These are phyloP conservation scores for Cymbopogon citratus DNA, from an alignment of 176 grass and related monocot genomes.

Conservation along the genomic window DNA sequence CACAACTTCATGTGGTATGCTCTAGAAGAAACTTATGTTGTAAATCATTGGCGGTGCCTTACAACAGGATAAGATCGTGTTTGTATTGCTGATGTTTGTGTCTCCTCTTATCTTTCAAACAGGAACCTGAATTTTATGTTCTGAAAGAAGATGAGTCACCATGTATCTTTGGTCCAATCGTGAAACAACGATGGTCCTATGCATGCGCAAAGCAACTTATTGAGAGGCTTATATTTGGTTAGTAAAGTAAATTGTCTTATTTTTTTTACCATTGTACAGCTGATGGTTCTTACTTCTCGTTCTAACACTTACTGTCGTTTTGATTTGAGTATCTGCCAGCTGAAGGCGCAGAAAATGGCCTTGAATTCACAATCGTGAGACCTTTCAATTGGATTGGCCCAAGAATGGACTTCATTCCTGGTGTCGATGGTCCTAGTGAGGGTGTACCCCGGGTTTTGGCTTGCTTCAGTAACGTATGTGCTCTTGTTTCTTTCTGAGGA, in stretches of 20 bases:
- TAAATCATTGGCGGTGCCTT: background rate
- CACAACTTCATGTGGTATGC: background rate
- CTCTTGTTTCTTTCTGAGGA: background rate
- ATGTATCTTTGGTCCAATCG: conserved; percentile 88
- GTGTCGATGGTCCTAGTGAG: conserved; percentile 93
- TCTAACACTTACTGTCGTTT: background rate
- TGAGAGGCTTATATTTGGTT: conserved; percentile 93
- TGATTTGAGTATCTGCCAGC: conserved; percentile 39
- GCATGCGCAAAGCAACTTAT: conserved; percentile 95
- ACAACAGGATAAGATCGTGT: background rate
- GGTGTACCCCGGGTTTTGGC: conserved; percentile 94
- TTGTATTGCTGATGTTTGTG: conserved; percentile 16
- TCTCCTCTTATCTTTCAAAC: conserved; percentile 15
- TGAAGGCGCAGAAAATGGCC: conserved; percentile 83
- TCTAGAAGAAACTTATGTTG: background rate
- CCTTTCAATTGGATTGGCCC: conserved; percentile 99
- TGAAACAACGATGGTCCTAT: conserved; percentile 94
- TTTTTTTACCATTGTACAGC: background rate
- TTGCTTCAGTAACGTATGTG: conserved; percentile 94
- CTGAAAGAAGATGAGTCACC: conserved; percentile 90
- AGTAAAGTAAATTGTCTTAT: background rate
- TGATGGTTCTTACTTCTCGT: background rate
- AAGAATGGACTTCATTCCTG: conserved; percentile 99
- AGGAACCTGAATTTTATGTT: conserved; percentile 87
- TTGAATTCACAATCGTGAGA: conserved; percentile 92